These are phyloP conservation scores for Brettanomyces nanus DNA, from an alignment of 805 yeast genomes.

Conservation along the genomic window DNA sequence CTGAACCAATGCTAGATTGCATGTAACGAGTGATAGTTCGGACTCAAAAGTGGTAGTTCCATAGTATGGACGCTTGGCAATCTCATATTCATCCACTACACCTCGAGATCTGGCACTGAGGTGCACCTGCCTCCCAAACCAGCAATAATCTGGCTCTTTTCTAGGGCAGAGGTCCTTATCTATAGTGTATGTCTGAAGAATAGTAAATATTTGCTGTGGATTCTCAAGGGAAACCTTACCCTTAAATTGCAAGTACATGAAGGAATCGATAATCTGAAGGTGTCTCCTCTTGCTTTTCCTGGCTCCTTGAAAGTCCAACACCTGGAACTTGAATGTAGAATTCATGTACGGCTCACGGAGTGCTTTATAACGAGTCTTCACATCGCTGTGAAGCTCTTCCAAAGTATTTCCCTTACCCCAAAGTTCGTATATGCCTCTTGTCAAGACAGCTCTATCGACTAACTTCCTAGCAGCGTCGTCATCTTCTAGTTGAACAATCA, in stretches of 20 bases:
- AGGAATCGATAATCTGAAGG: conserved; percentile 59
- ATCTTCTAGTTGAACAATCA: conserved; percentile 54
- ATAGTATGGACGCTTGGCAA: conserved; percentile 74
- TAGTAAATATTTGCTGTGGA: conserved; percentile 62
- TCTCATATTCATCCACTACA: conserved; percentile 68
- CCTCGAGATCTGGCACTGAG: conserved; percentile 52
- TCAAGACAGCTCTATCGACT: conserved; percentile 59
- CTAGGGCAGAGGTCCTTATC: conserved; percentile 28
- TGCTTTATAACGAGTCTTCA: conserved; percentile 25
- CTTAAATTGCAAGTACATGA: conserved; percentile 58
- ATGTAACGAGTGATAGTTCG: conserved; percentile 77
- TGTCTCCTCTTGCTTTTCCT: conserved; percentile 43
- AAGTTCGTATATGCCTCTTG: conserved; percentile 71
- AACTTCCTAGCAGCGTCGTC: conserved; percentile 62
- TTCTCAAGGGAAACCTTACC: conserved; percentile 75
- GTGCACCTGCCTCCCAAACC: conserved; percentile 70
- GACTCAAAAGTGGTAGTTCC: conserved; percentile 98
- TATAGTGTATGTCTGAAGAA: conserved; percentile 63
- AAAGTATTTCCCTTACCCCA: conserved; percentile 66
- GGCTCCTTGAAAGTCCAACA: conserved; percentile 66
- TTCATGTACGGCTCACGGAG: conserved; percentile 30
- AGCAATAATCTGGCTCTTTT: conserved; percentile 46
- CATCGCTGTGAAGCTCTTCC: conserved; percentile 49
- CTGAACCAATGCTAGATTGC: conserved; percentile 74
- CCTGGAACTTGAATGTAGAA: conserved; percentile 70